Percentiles rank a stretch among this genome's conserved stretches.
Evolutionary conservation across 805 yeast species (phyloP).

Genomic region (Suhomyces vadensis): DNA sequence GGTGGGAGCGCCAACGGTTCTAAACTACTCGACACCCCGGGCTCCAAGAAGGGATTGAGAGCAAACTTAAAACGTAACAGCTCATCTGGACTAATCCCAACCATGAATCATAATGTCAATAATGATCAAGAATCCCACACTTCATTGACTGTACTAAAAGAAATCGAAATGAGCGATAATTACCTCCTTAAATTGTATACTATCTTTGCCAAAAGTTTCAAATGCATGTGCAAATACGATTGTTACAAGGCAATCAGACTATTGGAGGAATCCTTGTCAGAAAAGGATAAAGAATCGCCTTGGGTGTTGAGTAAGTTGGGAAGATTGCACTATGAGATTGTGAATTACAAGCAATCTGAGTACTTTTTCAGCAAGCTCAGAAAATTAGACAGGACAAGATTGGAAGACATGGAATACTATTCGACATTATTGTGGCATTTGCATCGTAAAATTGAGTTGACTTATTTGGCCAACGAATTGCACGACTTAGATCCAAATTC

Average conservation of each 20-base stretch:
- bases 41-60: slow-evolving; percentile 7
- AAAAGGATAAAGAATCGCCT: slow-evolving; percentile 65
- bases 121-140: slow-evolving; percentile 1
- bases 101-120: slow-evolving; percentile 2
- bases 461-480: slow-evolving; percentile 81
- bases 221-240: slow-evolving; percentile 64
- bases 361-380: slow-evolving; percentile 62
- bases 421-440: slow-evolving; percentile 94
- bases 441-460: slow-evolving; percentile 73
- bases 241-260: slow-evolving; percentile 77
- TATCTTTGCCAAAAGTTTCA: slow-evolving; percentile 59
- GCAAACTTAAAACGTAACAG: slow-evolving; percentile 10
- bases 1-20: slow-evolving; percentile 6
- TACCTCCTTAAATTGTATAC: slow-evolving; percentile 50
- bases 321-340: slow-evolving; percentile 80
- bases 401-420: slow-evolving; percentile 86
- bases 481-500: slow-evolving; percentile 61
- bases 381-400: slow-evolving; percentile 69
- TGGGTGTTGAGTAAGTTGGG: slow-evolving; percentile 85
- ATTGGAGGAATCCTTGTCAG: slow-evolving; percentile 59
- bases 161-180: slow-evolving; percentile 36
- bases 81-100: slow-evolving; percentile 9
- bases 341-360: slow-evolving; percentile 77
- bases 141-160: slow-evolving; percentile 18
- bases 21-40: slow-evolving; percentile 7